These are phyloP conservation scores for Ogataea parapolymorpha DNA, from an alignment of 805 yeast species.

Conservation along the genomic window DNA sequence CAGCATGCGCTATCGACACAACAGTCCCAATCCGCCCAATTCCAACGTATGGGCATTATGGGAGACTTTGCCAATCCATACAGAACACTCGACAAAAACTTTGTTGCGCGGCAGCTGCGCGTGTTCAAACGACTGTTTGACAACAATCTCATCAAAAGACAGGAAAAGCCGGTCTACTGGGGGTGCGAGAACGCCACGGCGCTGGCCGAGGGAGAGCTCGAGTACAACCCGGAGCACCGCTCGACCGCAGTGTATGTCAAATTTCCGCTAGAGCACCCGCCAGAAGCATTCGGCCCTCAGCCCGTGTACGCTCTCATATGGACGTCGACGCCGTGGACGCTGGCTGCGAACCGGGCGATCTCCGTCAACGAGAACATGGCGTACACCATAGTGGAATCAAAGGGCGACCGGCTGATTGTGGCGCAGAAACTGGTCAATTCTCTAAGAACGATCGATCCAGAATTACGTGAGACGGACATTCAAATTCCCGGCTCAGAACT, in stretches of 20 bases:
- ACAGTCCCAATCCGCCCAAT: slow-evolving; percentile 57
- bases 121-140: slow-evolving; percentile 65
- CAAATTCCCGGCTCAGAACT: slow-evolving; percentile 43
- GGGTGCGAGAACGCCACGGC: slow-evolving; percentile 93
- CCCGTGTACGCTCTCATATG: slow-evolving; percentile 57
- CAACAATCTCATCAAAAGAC: slow-evolving; percentile 70
- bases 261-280: slow-evolving; percentile 47
- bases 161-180: slow-evolving; percentile 96
- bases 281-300: slow-evolving; percentile 24
- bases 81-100: slow-evolving; percentile 65
- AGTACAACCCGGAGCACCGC: slow-evolving; percentile 68
- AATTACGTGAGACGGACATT: slow-evolving; percentile 21
- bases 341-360: slow-evolving; percentile 82
- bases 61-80: slow-evolving; percentile 77
- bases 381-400: slow-evolving; percentile 49
- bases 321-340: slow-evolving; percentile 99
- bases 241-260: slow-evolving; percentile 68
- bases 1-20: slow-evolving; percentile 69
- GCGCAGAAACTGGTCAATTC: slow-evolving; percentile 46
- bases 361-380: slow-evolving; percentile 57
- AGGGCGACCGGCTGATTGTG: slow-evolving; percentile 50
- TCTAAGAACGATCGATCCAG: slow-evolving; percentile 33
- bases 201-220: slow-evolving; percentile 93
- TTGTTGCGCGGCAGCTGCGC: slow-evolving; percentile 70
- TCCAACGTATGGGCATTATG: slow-evolving; percentile 72